Percentiles rank a stretch among this genome's conserved stretches.
Conservation (phyloP, 2,329 filamentous ascomycete species). For the Diaporthe humulicola region DNA sequence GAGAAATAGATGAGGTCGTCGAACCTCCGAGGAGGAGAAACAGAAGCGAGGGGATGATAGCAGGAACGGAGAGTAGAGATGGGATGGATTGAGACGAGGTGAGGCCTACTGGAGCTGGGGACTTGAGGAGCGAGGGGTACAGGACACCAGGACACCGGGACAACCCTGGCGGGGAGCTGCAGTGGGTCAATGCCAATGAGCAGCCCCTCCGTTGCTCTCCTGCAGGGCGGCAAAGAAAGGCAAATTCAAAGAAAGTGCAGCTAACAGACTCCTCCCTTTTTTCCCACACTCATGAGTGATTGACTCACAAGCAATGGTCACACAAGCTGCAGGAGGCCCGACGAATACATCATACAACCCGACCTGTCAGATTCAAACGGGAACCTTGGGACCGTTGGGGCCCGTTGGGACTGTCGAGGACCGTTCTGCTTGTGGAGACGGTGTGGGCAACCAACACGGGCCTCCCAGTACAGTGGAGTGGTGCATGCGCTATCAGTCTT, state of each 20-base stretch:
- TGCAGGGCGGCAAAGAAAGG: neutral
- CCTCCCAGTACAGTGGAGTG: no score
- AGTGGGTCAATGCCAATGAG: neutral
- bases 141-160: neutral
- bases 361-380: neutral
- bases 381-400: neutral
- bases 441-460: neutral
- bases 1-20: neutral
- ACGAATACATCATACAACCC: neutral
- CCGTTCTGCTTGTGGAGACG: neutral
- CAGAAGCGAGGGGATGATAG: no score
- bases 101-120: conserved; percentile 1
- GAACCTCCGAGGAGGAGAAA: neutral
- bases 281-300: neutral
- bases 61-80: no score
- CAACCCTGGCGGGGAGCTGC: neutral
- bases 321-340: conserved; percentile 7
- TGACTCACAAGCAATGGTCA: neutral
- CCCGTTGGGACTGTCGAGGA: neutral
- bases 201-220: neutral
- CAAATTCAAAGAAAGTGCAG: neutral
- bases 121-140: neutral
- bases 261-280: neutral
- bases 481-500: neutral
- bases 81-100: no score